Conservation (phyloP, 176 grass and related monocot species). For the Bonia amplexicaulis region DNA sequence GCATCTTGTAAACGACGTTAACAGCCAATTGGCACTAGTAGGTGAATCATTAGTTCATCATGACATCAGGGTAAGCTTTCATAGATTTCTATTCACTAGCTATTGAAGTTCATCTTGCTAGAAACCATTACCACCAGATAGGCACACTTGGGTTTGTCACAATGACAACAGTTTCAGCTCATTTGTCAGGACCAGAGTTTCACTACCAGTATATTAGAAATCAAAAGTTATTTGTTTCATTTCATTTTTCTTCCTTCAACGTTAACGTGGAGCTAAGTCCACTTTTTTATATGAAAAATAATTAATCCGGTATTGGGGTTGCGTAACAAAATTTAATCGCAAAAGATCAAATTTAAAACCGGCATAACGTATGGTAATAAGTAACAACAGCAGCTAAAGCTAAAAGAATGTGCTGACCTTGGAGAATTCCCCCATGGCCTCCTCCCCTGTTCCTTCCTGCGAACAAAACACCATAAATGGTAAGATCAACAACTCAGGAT, state of each 20-base stretch:
- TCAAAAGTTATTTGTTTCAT: neutral
- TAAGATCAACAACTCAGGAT: neutral
- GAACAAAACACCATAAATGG: neutral
- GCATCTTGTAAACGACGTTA: neutral
- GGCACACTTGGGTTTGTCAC: neutral
- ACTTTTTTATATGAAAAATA: neutral
- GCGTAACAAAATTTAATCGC: neutral
- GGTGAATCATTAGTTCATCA: neutral
- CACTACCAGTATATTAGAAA: neutral
- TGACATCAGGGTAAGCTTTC: neutral
- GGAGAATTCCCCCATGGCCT: constrained; percentile 22
- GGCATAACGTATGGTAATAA: neutral
- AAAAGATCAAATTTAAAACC: neutral
- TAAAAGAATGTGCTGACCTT: neutral
- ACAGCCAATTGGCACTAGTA: neutral
- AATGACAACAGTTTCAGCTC: neutral
- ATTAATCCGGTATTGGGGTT: neutral
- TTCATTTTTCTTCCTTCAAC: neutral
- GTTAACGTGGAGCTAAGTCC: neutral
- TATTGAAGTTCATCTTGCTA: neutral
- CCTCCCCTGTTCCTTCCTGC: neutral
- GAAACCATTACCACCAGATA: neutral
- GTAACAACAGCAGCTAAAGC: too few species aligned
- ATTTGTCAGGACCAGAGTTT: neutral
- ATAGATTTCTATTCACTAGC: neutral